These are phyloP conservation scores for Lepidium didymum DNA, from an alignment of 345 rosid genomes.

Conservation along the genomic window DNA sequence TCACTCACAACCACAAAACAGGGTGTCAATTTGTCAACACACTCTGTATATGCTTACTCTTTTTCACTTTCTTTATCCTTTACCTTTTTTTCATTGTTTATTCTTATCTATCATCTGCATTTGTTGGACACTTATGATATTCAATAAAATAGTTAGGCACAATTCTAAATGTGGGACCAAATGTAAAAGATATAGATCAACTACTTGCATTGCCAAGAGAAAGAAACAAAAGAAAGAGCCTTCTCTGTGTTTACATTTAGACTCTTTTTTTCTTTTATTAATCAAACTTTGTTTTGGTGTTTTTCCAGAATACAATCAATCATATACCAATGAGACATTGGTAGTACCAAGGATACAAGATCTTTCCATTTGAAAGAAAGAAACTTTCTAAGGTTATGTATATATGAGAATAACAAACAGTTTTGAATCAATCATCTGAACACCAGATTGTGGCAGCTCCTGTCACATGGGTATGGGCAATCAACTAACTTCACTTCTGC, in stretches of 20 bases:
- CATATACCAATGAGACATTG: conserved; percentile 29
- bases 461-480: conserved; percentile 90
- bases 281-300: not conserved
- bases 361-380: conserved; percentile 12
- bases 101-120: conserved; percentile 21
- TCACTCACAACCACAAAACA: conserved; percentile 18
- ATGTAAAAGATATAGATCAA: not conserved
- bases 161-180: not conserved
- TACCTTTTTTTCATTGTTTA: conserved; percentile 3
- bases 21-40: conserved; percentile 33
- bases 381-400: conserved; percentile 12
- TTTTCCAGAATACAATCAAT: conserved; percentile 3
- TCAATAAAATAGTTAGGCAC: not conserved
- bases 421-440: conserved; percentile 41
- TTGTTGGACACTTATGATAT: not conserved
- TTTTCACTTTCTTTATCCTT: conserved; percentile 17
- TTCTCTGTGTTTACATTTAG: conserved; percentile 7
- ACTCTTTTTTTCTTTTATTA: not conserved
- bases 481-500: conserved; percentile 56
- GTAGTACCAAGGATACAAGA: conserved; percentile 8
- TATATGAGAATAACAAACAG: conserved; percentile 10
- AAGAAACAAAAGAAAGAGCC: not conserved
- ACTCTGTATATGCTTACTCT: conserved; percentile 25
- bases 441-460: conserved; percentile 83
- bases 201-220: conserved; percentile 10